Base-by-base conservation (phyloP, 306 rosid species). In the Cucurbita argyrosperma region DNA sequence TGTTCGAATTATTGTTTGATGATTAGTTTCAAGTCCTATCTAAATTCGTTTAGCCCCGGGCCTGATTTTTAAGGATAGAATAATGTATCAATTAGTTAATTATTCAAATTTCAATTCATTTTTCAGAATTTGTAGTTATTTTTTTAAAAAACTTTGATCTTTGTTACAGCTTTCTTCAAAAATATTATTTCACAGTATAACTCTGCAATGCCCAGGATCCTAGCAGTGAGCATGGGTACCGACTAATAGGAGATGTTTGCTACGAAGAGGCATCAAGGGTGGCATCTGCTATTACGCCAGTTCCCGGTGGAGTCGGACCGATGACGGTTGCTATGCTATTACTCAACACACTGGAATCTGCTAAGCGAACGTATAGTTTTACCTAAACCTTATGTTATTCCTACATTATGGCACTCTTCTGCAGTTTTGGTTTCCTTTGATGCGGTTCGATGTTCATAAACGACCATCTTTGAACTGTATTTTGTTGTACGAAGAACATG, bases 281-380 rank as follows among this genome's bases (percentile, higher is more conserved):
- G 75, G 98, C 88, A 16, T 90, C 96, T 15, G 81, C 84, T 74
- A 76, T 90, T 21, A 90, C 96, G 68, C 98, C 96, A 51, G 96
- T 90, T 52, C 98, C 96, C 2, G 98, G 98, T 13, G 98, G 98
- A 7, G 96, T 92, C 40, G 96, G 98, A 21, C 98, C 96, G 4
- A 81, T 92, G 96, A 90, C 96, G 6, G 84, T 90, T 76, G 95
- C 96, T 21, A 88, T 90, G 96, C 98, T 92, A 42, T 90, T 90
- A 16, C 74, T 69, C 10, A 92, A 92, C 85, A 87, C 98, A 0
- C 81, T 92, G 1, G 85, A 86, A 79, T 85, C 96, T 19, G 96
- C 98, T 51, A 90, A 88, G 71, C 82, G 91, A 18, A 80, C 88
- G 3, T 83, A 78, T 45, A 77, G 77, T 74, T 88, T 82, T 52